phyloP scores from a whole-genome alignment of 2,329 filamentous ascomycete species.

The Tolypocladium tropicale region DNA sequence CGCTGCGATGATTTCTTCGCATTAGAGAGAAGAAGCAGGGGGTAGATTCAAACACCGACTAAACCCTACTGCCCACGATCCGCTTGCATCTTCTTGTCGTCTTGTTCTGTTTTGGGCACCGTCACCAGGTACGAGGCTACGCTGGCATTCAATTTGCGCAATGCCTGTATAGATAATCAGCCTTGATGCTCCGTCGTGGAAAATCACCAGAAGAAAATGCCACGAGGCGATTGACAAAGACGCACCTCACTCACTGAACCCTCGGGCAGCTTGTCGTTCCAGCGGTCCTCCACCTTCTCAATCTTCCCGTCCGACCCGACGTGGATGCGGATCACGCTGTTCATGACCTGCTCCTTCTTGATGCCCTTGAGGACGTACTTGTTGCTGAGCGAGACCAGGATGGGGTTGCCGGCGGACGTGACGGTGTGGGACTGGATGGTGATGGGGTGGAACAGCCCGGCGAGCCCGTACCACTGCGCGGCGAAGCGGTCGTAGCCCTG shows the following conservation, averaged over 20 bases:
- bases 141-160: background rate
- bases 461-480: slow-evolving; percentile 47
- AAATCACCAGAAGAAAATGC: too few species aligned
- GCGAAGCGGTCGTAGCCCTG: slow-evolving; percentile 40
- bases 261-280: slow-evolving; percentile 25
- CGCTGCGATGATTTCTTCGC: too few species aligned
- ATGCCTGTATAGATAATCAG: background rate
- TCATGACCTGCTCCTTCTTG: slow-evolving; percentile 34
- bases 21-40: too few species aligned
- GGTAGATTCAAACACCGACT: too few species aligned
- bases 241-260: slow-evolving; percentile 22
- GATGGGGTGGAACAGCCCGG: slow-evolving; percentile 40
- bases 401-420: slow-evolving; percentile 45
- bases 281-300: slow-evolving; percentile 23
- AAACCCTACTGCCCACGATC: too few species aligned
- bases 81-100: background rate
- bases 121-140: background rate
- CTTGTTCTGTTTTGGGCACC: background rate
- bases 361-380: slow-evolving; percentile 28
- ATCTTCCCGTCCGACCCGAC: slow-evolving; percentile 23
- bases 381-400: slow-evolving; percentile 37
- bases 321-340: slow-evolving; percentile 26
- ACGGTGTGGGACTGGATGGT: slow-evolving; percentile 44
- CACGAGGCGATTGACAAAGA: background rate
- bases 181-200: background rate